phyloP scores from a whole-genome alignment of 2,329 filamentous ascomycete genomes.

The Epichloe festucae region DNA sequence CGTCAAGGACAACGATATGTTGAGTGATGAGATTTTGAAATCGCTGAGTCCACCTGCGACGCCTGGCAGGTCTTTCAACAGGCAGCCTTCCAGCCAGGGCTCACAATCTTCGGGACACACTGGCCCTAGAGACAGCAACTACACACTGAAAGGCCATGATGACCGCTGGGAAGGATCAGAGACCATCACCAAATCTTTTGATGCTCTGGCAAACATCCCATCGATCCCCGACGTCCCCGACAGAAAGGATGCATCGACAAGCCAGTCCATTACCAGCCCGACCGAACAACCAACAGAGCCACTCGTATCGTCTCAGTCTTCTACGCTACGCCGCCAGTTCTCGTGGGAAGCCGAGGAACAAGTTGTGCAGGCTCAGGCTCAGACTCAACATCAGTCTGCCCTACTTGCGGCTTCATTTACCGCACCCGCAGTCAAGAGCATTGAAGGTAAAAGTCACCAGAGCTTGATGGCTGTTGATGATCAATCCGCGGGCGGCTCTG shows the following conservation, averaged over 20 bases:
- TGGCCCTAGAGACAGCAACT: slow-evolving; percentile 41
- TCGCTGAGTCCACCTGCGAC: slow-evolving; percentile 43
- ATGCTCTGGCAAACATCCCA: neutral
- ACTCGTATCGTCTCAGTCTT: slow-evolving; percentile 2
- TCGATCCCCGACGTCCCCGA: slow-evolving; percentile 1
- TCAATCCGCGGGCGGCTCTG: neutral
- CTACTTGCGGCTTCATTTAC: neutral
- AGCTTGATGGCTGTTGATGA: neutral
- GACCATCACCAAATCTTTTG: slow-evolving; percentile 6
- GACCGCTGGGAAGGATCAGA: slow-evolving; percentile 45
- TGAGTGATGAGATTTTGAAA: slow-evolving; percentile 63
- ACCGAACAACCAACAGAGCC: neutral
- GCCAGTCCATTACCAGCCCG: neutral
- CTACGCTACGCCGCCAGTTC: slow-evolving; percentile 18
- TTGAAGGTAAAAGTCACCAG: neutral
- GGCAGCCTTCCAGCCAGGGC: slow-evolving; percentile 8
- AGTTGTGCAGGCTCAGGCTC: slow-evolving; percentile 10
- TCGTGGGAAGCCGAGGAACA: slow-evolving; percentile 27
- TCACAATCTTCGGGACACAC: slow-evolving; percentile 10
- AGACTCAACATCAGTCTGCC: neutral
- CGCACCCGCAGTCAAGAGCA: neutral
- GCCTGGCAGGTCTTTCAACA: slow-evolving; percentile 7
- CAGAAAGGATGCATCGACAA: neutral
- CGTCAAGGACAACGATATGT: slow-evolving; percentile 55
- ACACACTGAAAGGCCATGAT: slow-evolving; percentile 53